These are phyloP conservation scores for Leavenworthia alabamica DNA, from an alignment of 345 rosid genomes.

Conservation along the genomic window DNA sequence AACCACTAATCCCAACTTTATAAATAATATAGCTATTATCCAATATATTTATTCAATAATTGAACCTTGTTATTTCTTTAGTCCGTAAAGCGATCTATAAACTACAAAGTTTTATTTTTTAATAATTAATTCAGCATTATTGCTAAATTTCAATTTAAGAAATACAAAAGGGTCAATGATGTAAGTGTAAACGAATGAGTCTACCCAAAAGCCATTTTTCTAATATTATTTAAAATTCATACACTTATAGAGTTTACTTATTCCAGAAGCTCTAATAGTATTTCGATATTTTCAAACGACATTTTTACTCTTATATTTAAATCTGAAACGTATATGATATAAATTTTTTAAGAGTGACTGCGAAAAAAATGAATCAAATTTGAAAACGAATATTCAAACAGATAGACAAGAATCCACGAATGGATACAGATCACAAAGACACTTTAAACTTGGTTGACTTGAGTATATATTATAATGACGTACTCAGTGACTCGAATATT, in stretches of 20 bases:
- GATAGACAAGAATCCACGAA: constrained; percentile 5
- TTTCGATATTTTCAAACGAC: neutral
- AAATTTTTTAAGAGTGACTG: neutral
- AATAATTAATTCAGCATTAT: constrained; percentile 18
- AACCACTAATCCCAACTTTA: too few species aligned
- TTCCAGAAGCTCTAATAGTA: neutral
- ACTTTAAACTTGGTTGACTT: constrained; percentile 30
- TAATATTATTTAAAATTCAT: neutral
- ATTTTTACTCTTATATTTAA: neutral
- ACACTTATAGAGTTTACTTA: neutral
- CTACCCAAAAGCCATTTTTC: constrained; percentile 26
- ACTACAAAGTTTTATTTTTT: neutral
- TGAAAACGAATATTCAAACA: constrained; percentile 6
- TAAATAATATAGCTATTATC: too few species aligned
- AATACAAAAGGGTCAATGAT: constrained; percentile 28
- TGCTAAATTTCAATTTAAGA: constrained; percentile 19
- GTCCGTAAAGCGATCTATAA: constrained; percentile 12
- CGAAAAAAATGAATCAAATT: neutral
- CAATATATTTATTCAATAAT: constrained; percentile 14
- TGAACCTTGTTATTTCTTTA: neutral
- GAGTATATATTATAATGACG: constrained; percentile 12
- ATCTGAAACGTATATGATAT: neutral
- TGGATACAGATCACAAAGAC: neutral
- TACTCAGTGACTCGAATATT: constrained; percentile 18
- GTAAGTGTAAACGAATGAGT: constrained; percentile 7